A percentile compares a stretch with the other conserved stretches of the same genome.
These are phyloP conservation scores for Teratosphaeria destructans DNA, from an alignment of 2,329 filamentous ascomycete genomes.

Conservation along the genomic window DNA sequence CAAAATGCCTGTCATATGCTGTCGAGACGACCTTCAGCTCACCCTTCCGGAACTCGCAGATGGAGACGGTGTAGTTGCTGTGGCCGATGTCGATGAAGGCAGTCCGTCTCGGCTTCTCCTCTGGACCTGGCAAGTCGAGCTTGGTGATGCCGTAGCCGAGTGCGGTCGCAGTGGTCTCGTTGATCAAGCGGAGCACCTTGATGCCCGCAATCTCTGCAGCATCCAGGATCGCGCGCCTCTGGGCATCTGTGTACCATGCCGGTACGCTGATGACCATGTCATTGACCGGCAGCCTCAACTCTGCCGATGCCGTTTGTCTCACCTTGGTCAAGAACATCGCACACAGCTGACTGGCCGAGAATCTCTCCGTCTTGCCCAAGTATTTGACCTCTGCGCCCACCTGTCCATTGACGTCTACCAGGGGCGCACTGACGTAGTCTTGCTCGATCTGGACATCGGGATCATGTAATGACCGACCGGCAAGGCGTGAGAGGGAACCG, in stretches of 20 bases:
- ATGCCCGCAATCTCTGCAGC: slow-evolving; percentile 88
- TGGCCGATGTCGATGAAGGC: slow-evolving; percentile 91
- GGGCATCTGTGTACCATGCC: slow-evolving; percentile 91
- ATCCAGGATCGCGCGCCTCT: slow-evolving; percentile 81
- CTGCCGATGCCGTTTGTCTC: slow-evolving; percentile 73
- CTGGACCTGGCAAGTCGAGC: slow-evolving; percentile 74
- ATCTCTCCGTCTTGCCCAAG: slow-evolving; percentile 87
- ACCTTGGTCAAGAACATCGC: slow-evolving; percentile 96
- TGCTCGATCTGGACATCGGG: slow-evolving; percentile 91
- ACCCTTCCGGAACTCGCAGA: slow-evolving; percentile 95
- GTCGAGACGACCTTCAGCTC: slow-evolving; percentile 90
- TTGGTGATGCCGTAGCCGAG: slow-evolving; percentile 98
- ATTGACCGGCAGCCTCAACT: slow-evolving; percentile 82
- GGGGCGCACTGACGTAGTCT: slow-evolving; percentile 72
- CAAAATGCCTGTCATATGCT: slow-evolving; percentile 89
- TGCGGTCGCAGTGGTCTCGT: slow-evolving; percentile 93
- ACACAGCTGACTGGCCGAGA: slow-evolving; percentile 85
- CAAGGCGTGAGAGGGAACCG: slow-evolving; percentile 80
- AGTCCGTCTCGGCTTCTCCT: slow-evolving; percentile 86
- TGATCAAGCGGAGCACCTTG: slow-evolving; percentile 88
- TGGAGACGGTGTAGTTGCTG: slow-evolving; percentile 87
- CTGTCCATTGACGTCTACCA: slow-evolving; percentile 86
- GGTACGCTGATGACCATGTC: slow-evolving; percentile 92
- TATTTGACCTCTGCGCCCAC: slow-evolving; percentile 91
- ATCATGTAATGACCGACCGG: slow-evolving; percentile 75